These are phyloP conservation scores for Dillenia suffruticosa DNA, from an alignment of 164 flowering plant species.

Conservation along the genomic window DNA sequence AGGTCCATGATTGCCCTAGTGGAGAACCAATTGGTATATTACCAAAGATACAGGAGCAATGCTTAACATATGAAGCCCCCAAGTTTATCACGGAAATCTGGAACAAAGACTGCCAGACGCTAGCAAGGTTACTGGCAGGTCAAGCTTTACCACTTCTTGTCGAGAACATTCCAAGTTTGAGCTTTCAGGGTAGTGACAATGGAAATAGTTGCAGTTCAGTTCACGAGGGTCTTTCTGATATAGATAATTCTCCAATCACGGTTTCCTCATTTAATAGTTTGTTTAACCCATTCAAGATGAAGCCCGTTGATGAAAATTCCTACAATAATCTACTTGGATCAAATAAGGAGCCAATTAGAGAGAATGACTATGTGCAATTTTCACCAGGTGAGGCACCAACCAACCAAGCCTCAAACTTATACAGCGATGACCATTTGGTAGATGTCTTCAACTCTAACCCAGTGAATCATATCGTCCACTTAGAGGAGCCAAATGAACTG, in stretches of 20 bases:
- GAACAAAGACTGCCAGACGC: constrained; percentile 23
- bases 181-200: constrained; percentile 12
- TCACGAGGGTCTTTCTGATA: constrained; percentile 12
- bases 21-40: constrained; percentile 6
- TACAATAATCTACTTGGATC: constrained; percentile 6
- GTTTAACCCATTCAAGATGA: constrained; percentile 21
- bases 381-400: too few species aligned
- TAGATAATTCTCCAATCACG: constrained; percentile 7
- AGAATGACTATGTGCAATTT: constrained; percentile 4
- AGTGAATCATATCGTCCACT: constrained; percentile 7
- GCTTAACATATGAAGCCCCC: constrained; percentile 1
- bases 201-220: constrained; percentile 8
- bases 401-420: constrained; percentile 4
- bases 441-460: constrained; percentile 12
- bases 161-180: constrained; percentile 12
- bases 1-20: constrained; percentile 12
- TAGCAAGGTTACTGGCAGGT: constrained; percentile 26
- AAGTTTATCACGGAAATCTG: constrained; percentile 12
- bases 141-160: constrained; percentile 16
- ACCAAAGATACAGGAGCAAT: constrained; percentile 13
- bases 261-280: constrained; percentile 12
- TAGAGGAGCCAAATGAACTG: constrained; percentile 15
- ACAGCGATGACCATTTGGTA: constrained; percentile 11
- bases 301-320: constrained; percentile 9
- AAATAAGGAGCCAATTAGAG: constrained; percentile 6